phyloP scores from a whole-genome alignment of 2,329 filamentous ascomycete genomes.

The Claviceps spartinae region DNA sequence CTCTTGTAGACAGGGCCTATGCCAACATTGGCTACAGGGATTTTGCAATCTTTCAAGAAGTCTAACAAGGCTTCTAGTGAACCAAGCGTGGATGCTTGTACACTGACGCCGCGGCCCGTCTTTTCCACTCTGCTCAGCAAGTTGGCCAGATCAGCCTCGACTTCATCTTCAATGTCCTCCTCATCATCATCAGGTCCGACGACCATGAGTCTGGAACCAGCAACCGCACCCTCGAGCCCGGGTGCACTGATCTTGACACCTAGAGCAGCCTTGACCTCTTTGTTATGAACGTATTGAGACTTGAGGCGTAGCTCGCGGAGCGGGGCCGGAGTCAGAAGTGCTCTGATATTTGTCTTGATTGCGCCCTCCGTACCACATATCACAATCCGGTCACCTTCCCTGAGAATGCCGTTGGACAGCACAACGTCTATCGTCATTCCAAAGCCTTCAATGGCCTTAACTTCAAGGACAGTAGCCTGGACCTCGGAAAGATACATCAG shows the following conservation, averaged over 20 bases:
- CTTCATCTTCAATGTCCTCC: slow-evolving; percentile 90
- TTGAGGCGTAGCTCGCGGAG: slow-evolving; percentile 92
- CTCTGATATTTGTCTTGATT: slow-evolving; percentile 90
- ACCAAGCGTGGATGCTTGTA: slow-evolving; percentile 93
- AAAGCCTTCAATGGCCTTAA: slow-evolving; percentile 97
- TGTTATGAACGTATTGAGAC: slow-evolving; percentile 95
- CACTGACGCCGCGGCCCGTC: slow-evolving; percentile 84
- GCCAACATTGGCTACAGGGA: slow-evolving; percentile 91
- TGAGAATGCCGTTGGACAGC: slow-evolving; percentile 85
- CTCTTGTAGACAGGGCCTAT: slow-evolving; percentile 97
- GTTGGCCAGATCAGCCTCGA: slow-evolving; percentile 86
- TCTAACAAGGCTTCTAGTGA: slow-evolving; percentile 92
- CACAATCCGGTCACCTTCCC: slow-evolving; percentile 88
- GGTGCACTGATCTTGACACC: slow-evolving; percentile 98
- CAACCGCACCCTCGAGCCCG: slow-evolving; percentile 89
- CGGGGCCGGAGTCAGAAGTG: slow-evolving; percentile 80
- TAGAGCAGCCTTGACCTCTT: slow-evolving; percentile 94
- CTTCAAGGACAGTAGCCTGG: slow-evolving; percentile 93
- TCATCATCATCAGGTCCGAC: slow-evolving; percentile 93
- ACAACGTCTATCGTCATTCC: slow-evolving; percentile 98
- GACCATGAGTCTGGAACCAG: slow-evolving; percentile 85
- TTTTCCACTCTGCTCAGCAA: slow-evolving; percentile 86
- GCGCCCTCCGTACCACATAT: slow-evolving; percentile 93
- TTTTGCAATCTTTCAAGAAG: slow-evolving; percentile 91
- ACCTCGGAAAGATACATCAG: slow-evolving; percentile 98